Evolutionary conservation across 768 basidiomycete genomes (phyloP).

Genomic region (Lyophyllum shimeji): DNA sequence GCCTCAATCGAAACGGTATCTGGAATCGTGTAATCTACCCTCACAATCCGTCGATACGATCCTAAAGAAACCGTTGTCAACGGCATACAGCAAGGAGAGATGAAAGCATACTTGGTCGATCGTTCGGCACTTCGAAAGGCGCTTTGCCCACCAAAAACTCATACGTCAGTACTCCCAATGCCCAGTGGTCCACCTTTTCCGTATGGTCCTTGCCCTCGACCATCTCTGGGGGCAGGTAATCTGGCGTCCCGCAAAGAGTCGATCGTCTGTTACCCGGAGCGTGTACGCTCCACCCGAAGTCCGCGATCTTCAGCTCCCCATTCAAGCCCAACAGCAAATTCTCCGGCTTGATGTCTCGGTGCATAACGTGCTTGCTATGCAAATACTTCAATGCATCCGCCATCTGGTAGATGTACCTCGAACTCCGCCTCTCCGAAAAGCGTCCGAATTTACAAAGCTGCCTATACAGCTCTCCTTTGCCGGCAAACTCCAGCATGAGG

Average conservation of each 20-base stretch:
- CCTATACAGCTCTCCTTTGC: constrained; percentile 95
- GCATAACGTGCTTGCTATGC: constrained; percentile 97
- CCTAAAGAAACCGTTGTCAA: constrained; percentile 40
- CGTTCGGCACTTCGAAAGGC: constrained; percentile 80
- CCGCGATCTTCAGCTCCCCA: constrained; percentile 96
- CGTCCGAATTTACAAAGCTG: constrained; percentile 83
- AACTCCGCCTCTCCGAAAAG: constrained; percentile 86
- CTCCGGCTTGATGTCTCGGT: constrained; percentile 99
- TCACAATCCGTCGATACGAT: constrained; percentile 86
- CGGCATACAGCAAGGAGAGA: background rate
- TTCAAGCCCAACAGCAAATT: constrained; percentile 92
- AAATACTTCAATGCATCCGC: constrained; percentile 91
- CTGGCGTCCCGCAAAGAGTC: constrained; percentile 93
- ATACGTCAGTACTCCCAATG: constrained; percentile 90
- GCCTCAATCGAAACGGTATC: constrained; percentile 59
- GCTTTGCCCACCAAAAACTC: constrained; percentile 85
- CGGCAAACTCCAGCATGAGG: constrained; percentile 97
- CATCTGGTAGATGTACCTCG: constrained; percentile 96
- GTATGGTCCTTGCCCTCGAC: constrained; percentile 88
- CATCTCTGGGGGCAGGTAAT: constrained; percentile 99
- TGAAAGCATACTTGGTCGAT: constrained; percentile 62
- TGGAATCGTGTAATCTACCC: constrained; percentile 77
- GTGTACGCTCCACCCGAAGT: constrained; percentile 99
- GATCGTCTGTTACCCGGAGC: constrained; percentile 86
- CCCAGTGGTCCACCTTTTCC: constrained; percentile 94